Base-by-base conservation (phyloP, 768 basidiomycete genomes). In the Psilocybe tampanensis region DNA sequence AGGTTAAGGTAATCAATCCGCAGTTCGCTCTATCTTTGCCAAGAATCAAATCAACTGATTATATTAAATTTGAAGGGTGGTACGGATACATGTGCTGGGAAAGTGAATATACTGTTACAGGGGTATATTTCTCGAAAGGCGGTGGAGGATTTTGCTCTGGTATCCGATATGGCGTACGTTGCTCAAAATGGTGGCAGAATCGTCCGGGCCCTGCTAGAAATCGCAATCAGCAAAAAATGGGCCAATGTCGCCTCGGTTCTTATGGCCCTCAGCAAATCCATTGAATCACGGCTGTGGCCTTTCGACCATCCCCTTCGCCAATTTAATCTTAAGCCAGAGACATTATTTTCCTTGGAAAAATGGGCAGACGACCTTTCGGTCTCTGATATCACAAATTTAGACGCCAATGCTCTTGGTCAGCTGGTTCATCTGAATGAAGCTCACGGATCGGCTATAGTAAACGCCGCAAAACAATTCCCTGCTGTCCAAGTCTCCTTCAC, bases 141-240 rank as follows among this genome's bases (percentile, higher is more conserved):
- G n/a, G 76, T 97, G 13, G 90, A 97, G 58, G 97, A 99, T 72
- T 99, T 97, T 65, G 97, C 97, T 8, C 77, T 99, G 56, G 89
- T 98, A 7, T 98, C 97, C 0, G 97, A 99, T 68, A 89, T 86
- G 67, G 93, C 89, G 1, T 99, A 96, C 67, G 93, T 87, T 41
- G 92, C 95, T 21, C 95, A 98, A 68, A 99, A 98, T 65, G 92
- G 89, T 15, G 95, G 90, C 17, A 90, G 97, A 58, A 98, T 99
- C 61, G 81, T 93, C 52, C 86, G 97, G n/a, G 93, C 95, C 42
- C 78, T 99, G 1, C 82, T 98, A 15, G 97, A 99, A 69, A 96
- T 98, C 26, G 94, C 92, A 0, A 84, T 98, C 65, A 94, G 93
- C 69, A 85, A 84, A 60, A 94, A 95, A 70, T 98, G 92, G 92